phyloP scores from a whole-genome alignment of 139 green algal genomes.

The Coccomyxa sp. region DNA sequence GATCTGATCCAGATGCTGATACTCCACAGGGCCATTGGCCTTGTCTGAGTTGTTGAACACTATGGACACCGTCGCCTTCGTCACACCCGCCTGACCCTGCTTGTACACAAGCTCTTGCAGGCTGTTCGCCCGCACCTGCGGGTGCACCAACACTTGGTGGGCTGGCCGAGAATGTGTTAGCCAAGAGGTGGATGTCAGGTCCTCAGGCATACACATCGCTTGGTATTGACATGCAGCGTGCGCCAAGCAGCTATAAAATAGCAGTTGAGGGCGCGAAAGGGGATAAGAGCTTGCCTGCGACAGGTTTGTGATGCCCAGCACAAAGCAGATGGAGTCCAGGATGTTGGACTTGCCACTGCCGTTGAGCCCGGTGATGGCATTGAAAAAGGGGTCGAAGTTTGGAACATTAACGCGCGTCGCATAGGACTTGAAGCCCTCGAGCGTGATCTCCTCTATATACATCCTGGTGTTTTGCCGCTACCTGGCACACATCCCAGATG shows the following conservation, averaged over 20 bases:
- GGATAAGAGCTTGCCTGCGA: constrained; percentile 76
- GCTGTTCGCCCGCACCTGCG: constrained; percentile 84
- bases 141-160: neutral
- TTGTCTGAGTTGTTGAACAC: constrained; percentile 94
- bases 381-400: constrained; percentile 93
- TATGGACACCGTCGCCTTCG: constrained; percentile 96
- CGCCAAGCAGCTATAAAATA: too few species aligned
- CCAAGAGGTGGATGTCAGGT: too few species aligned
- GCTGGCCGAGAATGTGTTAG: too few species aligned
- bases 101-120: constrained; percentile 99
- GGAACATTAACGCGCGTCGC: constrained; percentile 79
- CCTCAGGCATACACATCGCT: too few species aligned
- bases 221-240: too few species aligned
- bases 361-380: constrained; percentile 98
- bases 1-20: constrained; percentile 91
- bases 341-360: constrained; percentile 98
- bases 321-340: constrained; percentile 98
- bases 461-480: too few species aligned
- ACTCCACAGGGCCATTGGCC: constrained; percentile 74
- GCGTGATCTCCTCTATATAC: constrained; percentile 93
- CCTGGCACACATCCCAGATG: too few species aligned
- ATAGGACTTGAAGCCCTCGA: constrained; percentile 99
- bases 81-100: constrained; percentile 95
- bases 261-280: too few species aligned
- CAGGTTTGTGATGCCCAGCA: constrained; percentile 96